Conservation (phyloP, 2,329 filamentous ascomycete species). For the Colletotrichum tabaci region DNA sequence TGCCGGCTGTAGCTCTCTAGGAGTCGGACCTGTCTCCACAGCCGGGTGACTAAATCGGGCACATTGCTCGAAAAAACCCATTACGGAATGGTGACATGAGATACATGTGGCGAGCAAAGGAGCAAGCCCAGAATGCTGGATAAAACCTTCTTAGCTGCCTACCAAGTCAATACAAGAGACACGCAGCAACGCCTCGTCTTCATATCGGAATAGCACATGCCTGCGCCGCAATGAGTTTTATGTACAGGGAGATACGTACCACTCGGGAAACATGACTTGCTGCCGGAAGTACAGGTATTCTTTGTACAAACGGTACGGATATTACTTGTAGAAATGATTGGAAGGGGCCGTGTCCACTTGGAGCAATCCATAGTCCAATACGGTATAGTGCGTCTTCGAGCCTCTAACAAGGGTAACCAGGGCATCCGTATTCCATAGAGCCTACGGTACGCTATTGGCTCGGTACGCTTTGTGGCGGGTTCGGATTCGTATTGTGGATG, state of each 20-base stretch:
- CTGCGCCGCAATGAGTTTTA: not conserved
- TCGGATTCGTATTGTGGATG: slow-evolving; percentile 32
- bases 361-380: not conserved
- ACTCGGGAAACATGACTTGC: not conserved
- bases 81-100: not conserved
- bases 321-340: not conserved
- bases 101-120: not conserved
- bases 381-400: not conserved
- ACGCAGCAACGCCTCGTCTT: too few relatives aligned
- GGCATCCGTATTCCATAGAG: not conserved
- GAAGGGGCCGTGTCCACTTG: not conserved
- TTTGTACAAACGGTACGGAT: not conserved
- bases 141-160: not conserved
- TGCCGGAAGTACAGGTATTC: too few relatives aligned
- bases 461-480: slow-evolving; percentile 9
- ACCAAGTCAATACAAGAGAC: not conserved
- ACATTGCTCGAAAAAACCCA: not conserved
- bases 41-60: too few relatives aligned
- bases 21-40: too few relatives aligned
- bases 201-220: not conserved
- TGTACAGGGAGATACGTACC: not conserved
- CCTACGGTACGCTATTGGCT: not conserved
- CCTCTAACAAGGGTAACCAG: not conserved
- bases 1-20: too few relatives aligned
- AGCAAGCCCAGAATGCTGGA: not conserved